phyloP scores from a whole-genome alignment of 192 early-diverging fungal genomes.

The Phlyctochytrium planicorne region DNA sequence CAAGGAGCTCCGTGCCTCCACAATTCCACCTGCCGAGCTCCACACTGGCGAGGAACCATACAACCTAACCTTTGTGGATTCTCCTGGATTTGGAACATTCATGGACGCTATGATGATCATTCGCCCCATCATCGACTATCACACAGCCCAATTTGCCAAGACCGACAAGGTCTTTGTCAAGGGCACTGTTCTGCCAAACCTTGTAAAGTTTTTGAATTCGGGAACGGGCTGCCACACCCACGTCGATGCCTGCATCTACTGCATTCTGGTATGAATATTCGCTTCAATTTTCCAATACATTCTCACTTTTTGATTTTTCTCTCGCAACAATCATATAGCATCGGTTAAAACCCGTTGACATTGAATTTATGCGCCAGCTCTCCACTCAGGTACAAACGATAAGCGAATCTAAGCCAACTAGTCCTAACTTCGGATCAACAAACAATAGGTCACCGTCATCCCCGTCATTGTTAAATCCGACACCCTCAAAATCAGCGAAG shows the following conservation, averaged over 20 bases:
- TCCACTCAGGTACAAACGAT: constrained; percentile 11
- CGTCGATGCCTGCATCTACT: constrained; percentile 44
- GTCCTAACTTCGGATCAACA: not conserved
- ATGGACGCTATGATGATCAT: constrained; percentile 44
- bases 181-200: constrained; percentile 8
- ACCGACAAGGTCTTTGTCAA: constrained; percentile 38
- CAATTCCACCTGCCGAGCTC: constrained; percentile 22
- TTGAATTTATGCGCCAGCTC: constrained; percentile 68
- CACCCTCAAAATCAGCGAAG: constrained; percentile 45
- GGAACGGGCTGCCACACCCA: constrained; percentile 40
- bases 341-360: constrained; percentile 67
- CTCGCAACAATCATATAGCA: constrained; percentile 20
- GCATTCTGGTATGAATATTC: constrained; percentile 23
- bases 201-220: constrained; percentile 25
- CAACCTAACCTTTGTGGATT: constrained; percentile 47
- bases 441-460: constrained; percentile 58
- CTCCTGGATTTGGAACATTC: constrained; percentile 41
- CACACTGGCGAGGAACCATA: constrained; percentile 23
- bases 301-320: not conserved
- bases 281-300: not conserved
- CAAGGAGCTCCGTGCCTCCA: constrained; percentile 28
- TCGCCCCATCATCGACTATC: constrained; percentile 36
- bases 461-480: constrained; percentile 71
- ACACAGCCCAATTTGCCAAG: constrained; percentile 28
- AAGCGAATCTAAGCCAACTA: not conserved